Percentiles rank a stretch among this genome's conserved stretches.
phyloP scores from a whole-genome alignment of 2,329 filamentous ascomycete species.

The Paracamarosporium sp. region DNA sequence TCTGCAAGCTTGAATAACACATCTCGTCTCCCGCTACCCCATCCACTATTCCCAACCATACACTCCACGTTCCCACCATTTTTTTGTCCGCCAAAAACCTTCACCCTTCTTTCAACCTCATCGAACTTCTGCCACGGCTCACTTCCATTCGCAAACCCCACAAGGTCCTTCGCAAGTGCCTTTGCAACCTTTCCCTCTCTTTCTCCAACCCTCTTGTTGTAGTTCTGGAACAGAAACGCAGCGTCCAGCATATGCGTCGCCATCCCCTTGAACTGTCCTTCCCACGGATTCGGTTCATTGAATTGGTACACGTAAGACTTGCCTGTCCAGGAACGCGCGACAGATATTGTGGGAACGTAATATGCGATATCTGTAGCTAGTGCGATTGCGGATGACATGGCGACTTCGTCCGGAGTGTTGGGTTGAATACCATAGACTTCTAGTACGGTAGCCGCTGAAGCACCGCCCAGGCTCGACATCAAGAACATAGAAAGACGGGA shows the following conservation, averaged over 20 bases:
- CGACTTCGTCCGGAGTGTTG: slow-evolving; percentile 44
- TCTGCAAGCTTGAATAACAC: slow-evolving; percentile 16
- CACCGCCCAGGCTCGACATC: slow-evolving; percentile 24
- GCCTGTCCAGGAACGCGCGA: slow-evolving; percentile 36
- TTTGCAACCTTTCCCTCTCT: slow-evolving; percentile 11
- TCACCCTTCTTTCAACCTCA: slow-evolving; percentile 1
- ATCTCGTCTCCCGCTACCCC: slow-evolving; percentile 9
- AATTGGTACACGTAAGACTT: slow-evolving; percentile 28
- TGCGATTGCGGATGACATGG: slow-evolving; percentile 46
- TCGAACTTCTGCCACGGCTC: slow-evolving; percentile 17
- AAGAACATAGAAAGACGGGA: slow-evolving; percentile 35
- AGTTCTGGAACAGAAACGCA: slow-evolving; percentile 36
- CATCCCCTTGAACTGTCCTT: slow-evolving; percentile 28
- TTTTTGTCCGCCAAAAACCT: slow-evolving; percentile 20
- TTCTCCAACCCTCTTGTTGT: slow-evolving; percentile 18
- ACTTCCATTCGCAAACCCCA: slow-evolving; percentile 27
- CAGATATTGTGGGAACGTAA: slow-evolving; percentile 47
- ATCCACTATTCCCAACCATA: slow-evolving; percentile 8
- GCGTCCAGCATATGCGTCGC: slow-evolving; percentile 35
- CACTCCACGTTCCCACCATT: background rate
- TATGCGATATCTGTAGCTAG: slow-evolving; percentile 55
- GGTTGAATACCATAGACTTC: slow-evolving; percentile 47
- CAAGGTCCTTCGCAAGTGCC: slow-evolving; percentile 21
- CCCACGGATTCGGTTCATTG: slow-evolving; percentile 32
- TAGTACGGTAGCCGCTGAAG: slow-evolving; percentile 29